Conservation (phyloP, 2,329 filamentous ascomycete species). For the Chaetomiaceae sp. region DNA sequence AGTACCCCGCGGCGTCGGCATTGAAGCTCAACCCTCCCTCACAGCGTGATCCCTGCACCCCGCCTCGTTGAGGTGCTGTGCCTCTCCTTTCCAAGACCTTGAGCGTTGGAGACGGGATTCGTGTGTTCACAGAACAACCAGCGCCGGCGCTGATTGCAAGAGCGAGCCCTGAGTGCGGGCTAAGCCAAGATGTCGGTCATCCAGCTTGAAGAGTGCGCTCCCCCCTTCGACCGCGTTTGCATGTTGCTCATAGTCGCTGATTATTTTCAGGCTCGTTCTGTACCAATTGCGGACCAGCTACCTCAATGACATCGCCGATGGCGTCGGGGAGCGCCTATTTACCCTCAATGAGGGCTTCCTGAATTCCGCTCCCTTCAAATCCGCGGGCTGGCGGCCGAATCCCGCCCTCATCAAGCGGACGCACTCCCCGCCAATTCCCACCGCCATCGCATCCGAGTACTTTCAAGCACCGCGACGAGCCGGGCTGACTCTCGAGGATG, state of each 20-base stretch:
- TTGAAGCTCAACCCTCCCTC: too few relatives aligned
- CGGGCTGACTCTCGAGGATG: constrained; percentile 61
- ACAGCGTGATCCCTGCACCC: too few relatives aligned
- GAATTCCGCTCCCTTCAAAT: constrained; percentile 75
- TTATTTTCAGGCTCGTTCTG: constrained; percentile 59
- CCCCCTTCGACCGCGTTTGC: not conserved
- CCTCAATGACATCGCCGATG: constrained; percentile 72
- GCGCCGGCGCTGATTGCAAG: not conserved
- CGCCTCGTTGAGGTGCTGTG: too few relatives aligned
- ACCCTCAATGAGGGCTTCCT: constrained; percentile 73
- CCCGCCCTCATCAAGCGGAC: constrained; percentile 72
- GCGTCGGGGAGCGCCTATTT: constrained; percentile 77
- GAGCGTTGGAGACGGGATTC: not conserved
- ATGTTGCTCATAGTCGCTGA: constrained; percentile 7
- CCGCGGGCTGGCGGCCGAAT: constrained; percentile 72
- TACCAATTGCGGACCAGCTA: constrained; percentile 79
- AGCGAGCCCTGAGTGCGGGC: not conserved
- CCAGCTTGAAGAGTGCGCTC: constrained; percentile 38
- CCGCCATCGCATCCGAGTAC: constrained; percentile 75
- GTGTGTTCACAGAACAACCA: not conserved
- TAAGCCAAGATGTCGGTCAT: constrained; percentile 37
- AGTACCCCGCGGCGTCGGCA: too few relatives aligned
- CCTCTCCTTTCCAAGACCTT: too few relatives aligned
- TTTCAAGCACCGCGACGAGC: constrained; percentile 64
- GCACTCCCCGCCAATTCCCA: constrained; percentile 80